A percentile compares a stretch with the other conserved stretches of the same genome.
phyloP scores from a whole-genome alignment of 345 rosid species.

The Populus nigra region DNA sequence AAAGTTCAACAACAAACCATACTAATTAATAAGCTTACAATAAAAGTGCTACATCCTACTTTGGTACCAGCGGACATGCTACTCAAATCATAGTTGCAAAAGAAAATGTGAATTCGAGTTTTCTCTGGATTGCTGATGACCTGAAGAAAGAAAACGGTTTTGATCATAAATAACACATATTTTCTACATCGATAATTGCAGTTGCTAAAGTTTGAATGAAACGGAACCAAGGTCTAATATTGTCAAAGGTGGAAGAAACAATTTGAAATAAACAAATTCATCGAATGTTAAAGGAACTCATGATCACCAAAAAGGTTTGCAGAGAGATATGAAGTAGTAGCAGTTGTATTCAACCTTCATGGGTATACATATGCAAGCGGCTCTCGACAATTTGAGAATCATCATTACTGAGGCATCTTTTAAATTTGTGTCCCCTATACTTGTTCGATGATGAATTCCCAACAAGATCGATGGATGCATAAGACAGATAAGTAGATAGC shows the following conservation, averaged over 20 bases:
- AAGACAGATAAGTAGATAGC: constrained; percentile 60
- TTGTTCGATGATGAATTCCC: constrained; percentile 56
- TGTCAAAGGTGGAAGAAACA: background rate
- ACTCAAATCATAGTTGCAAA: constrained; percentile 92
- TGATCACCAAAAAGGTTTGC: constrained; percentile 6
- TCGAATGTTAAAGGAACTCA: background rate
- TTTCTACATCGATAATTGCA: constrained; percentile 5
- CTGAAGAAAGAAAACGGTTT: constrained; percentile 38
- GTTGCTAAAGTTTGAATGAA: background rate
- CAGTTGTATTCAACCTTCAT: constrained; percentile 95
- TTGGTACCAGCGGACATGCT: constrained; percentile 93
- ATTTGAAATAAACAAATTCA: background rate
- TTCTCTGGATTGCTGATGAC: constrained; percentile 98
- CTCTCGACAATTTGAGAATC: constrained; percentile 66
- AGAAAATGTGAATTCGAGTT: constrained; percentile 91
- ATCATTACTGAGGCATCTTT: constrained; percentile 43
- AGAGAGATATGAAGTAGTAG: constrained; percentile 40
- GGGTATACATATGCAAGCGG: constrained; percentile 54
- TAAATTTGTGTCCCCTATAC: constrained; percentile 52
- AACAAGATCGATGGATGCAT: constrained; percentile 76
- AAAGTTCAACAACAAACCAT: background rate
- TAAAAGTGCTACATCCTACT: constrained; percentile 32
- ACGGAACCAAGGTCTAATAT: background rate
- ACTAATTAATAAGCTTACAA: background rate
- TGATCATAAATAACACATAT: constrained; percentile 17